Conservation (phyloP, 768 basidiomycete genomes). For the Hydnum rufescens region DNA sequence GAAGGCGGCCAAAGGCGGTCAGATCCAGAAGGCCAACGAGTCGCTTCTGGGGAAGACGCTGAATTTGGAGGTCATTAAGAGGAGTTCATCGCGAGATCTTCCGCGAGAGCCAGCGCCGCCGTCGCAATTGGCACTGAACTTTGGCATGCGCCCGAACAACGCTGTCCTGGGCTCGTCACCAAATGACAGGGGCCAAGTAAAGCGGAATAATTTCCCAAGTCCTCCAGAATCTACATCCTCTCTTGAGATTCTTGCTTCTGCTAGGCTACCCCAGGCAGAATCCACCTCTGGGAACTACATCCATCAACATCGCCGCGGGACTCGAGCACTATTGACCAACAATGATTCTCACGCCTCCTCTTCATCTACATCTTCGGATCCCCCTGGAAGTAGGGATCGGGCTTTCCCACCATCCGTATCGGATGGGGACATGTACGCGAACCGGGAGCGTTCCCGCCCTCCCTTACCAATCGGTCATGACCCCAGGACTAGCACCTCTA, state of each 20-base stretch:
- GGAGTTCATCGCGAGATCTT: not conserved
- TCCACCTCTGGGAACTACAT: not conserved
- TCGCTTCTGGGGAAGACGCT: not conserved
- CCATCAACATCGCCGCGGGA: not conserved
- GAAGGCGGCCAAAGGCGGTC: conserved; percentile 6
- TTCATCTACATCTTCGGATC: not conserved
- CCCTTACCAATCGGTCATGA: too few species aligned
- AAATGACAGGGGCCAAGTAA: not conserved
- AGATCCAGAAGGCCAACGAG: not conserved
- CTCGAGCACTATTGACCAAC: not conserved
- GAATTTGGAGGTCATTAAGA: conserved; percentile 2
- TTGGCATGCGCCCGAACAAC: not conserved
- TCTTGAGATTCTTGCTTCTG: not conserved
- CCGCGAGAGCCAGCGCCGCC: not conserved
- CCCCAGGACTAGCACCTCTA: too few species aligned
- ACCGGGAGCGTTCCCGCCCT: too few species aligned
- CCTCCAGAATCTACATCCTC: not conserved
- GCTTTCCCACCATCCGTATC: too few species aligned
- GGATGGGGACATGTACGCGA: too few species aligned
- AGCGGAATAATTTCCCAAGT: not conserved
- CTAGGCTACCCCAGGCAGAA: not conserved
- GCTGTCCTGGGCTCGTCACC: not conserved
- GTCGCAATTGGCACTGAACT: not conserved
- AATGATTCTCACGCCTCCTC: not conserved
- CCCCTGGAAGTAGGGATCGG: too few species aligned